These are phyloP conservation scores for Neurospora sp. DNA, from an alignment of 495 filamentous ascomycete species.

Conservation along the genomic window DNA sequence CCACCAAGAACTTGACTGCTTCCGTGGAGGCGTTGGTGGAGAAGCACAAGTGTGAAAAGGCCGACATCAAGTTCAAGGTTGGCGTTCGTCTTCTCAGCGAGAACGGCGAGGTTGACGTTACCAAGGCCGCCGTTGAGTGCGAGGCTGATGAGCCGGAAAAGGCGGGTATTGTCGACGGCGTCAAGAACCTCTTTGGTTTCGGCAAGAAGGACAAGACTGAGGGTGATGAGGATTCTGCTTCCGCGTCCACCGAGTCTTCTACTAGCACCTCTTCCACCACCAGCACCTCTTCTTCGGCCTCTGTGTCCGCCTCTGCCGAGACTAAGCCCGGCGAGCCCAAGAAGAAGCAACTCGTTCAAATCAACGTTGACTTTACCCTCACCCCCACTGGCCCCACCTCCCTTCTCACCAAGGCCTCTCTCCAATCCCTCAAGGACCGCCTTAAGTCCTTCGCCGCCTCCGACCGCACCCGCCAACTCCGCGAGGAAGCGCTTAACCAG, in stretches of 20 bases:
- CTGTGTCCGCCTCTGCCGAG: constrained; percentile 30
- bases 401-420: constrained; percentile 44
- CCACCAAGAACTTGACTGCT: constrained; percentile 75
- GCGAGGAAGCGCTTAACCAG: constrained; percentile 85
- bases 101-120: constrained; percentile 76
- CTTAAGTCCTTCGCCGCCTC: constrained; percentile 74
- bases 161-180: constrained; percentile 74
- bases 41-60: constrained; percentile 62
- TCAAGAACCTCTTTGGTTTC: constrained; percentile 92
- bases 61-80: constrained; percentile 73
- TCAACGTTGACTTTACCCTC: constrained; percentile 55
- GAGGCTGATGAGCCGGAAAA: constrained; percentile 60
- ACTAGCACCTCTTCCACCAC: constrained; percentile 30
- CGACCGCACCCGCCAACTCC: constrained; percentile 60
- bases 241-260: constrained; percentile 24
- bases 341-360: constrained; percentile 58
- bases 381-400: constrained; percentile 51
- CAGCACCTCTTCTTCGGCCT: constrained; percentile 36
- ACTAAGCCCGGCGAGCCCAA: constrained; percentile 30
- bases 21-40: constrained; percentile 65
- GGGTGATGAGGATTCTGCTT: constrained; percentile 29
- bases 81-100: constrained; percentile 58
- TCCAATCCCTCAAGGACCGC: constrained; percentile 58
- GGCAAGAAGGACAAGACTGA: constrained; percentile 73
- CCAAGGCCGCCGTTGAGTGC: constrained; percentile 69